Conservation (phyloP, 2,329 filamentous ascomycete genomes). For the Gnomoniopsis smithogilvyi region DNA sequence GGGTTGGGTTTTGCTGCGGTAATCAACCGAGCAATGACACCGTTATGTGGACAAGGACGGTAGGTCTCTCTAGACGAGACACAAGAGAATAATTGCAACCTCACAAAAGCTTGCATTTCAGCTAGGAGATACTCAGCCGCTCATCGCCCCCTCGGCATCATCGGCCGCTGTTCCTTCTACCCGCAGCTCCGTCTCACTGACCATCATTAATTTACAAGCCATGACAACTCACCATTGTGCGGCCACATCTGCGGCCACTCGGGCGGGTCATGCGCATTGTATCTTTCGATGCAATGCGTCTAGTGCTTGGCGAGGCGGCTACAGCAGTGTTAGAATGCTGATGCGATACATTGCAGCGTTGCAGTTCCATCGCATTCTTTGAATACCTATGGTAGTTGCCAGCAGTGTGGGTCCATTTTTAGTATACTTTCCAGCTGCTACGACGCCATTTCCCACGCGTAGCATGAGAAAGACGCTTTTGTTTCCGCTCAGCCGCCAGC, state of each 20-base stretch:
- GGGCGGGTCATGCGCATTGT: neutral
- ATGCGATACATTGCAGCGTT: neutral
- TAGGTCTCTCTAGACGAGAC: too few relatives aligned
- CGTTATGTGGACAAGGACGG: too few relatives aligned
- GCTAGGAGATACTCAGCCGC: neutral
- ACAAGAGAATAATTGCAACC: too few relatives aligned
- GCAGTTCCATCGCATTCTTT: neutral
- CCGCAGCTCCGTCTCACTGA: neutral
- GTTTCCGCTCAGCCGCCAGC: neutral
- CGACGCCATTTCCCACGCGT: neutral
- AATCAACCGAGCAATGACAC: too few relatives aligned
- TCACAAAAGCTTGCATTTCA: too few relatives aligned
- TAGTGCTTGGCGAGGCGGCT: neutral
- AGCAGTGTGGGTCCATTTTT: neutral
- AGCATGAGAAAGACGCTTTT: neutral
- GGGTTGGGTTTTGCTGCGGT: too few relatives aligned
- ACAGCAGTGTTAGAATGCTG: neutral
- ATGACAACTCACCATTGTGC: constrained; percentile 7
- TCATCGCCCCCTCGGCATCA: neutral
- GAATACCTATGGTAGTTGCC: neutral
- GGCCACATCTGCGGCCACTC: constrained; percentile 11
- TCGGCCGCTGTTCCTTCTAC: neutral
- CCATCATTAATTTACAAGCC: constrained; percentile 6
- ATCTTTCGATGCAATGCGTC: neutral
- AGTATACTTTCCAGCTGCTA: neutral